A percentile compares a stretch with the other conserved stretches of the same genome.
These are phyloP conservation scores for Acacia confusa DNA, from an alignment of 306 rosid species.

Conservation along the genomic window DNA sequence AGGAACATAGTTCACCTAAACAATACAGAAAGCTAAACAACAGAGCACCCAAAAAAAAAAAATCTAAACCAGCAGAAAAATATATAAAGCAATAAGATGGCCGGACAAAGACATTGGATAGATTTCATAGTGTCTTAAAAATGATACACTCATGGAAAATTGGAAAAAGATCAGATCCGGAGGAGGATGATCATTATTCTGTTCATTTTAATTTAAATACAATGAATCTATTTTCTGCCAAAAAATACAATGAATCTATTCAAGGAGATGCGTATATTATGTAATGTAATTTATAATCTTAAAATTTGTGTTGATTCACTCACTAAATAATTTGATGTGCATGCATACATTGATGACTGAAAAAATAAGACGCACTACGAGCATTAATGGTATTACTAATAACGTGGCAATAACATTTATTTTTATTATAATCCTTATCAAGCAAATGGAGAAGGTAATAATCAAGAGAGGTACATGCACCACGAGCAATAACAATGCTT, in stretches of 20 bases:
- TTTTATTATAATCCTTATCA: not conserved
- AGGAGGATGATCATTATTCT: not conserved
- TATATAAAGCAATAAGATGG: too few relatives aligned
- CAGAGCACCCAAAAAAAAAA: too few relatives aligned
- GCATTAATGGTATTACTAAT: not conserved
- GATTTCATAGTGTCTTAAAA: too few relatives aligned
- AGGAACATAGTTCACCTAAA: too few relatives aligned
- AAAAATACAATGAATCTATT: too few relatives aligned
- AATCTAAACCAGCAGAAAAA: too few relatives aligned
- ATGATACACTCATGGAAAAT: too few relatives aligned
- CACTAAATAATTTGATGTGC: not conserved
- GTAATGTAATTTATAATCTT: not conserved
- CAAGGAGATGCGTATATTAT: not conserved
- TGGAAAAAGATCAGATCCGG: not conserved
- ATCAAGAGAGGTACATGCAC: not conserved
- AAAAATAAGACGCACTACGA: not conserved
- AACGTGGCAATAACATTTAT: not conserved
- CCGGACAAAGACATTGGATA: too few relatives aligned
- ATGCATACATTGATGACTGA: not conserved
- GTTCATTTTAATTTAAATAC: not conserved
- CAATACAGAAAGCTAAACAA: too few relatives aligned
- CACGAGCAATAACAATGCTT: not conserved
- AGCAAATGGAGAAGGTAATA: not conserved
- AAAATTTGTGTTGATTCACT: not conserved
- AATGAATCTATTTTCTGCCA: not conserved